Base-by-base conservation (phyloP, 1,284 basidiomycete genomes). In the Trametes polyzona region DNA sequence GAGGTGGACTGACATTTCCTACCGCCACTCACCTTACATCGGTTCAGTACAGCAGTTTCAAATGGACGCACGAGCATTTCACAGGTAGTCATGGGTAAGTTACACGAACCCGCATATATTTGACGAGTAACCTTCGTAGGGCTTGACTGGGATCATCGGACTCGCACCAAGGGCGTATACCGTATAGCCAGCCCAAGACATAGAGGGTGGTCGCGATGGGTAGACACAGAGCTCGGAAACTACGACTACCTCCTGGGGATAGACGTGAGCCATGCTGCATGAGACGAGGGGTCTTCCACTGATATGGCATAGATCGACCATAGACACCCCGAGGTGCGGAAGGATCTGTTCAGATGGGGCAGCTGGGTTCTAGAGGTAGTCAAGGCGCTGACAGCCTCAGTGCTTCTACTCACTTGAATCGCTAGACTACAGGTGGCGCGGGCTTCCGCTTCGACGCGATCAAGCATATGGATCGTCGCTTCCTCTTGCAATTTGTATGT, bases 371-470 rank as follows among this genome's bases (percentile, higher is more conserved):
- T 92, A 9, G 73, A 88, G 69, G 90, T 62, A 37, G 69, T 52
- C 14, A 23, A 16, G n/a, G 19, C 9, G 14, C 43, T 40, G 29
- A 30, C 29, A 23, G 32, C 9, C 5, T 47, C 3, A 46, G 14
- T 12, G 16, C 47, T 40, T 58, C 46, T 40, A 11, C 26, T 35
- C 14, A 17, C 33, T 42, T 17, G 23, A 36, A 17, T 23, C 32
- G 24, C 33, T 61, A 95, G 84, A 90, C 87, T 37, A 94, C 91
- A 1, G 88, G 88, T 4, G 91, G 87, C 10, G 77, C 78, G 26
- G 95, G 95, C 3, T 95, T 95, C 73, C 81, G 94, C 41, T 81
- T 96, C 33, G 95, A 96, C 66, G 95, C 94, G 11, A 91, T 95
- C 67, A 96, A 95, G 70, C 90, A 92, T 63, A 87, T 90, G 57